A percentile compares a stretch with the other conserved stretches of the same genome.
phyloP scores from a whole-genome alignment of 2,329 filamentous ascomycete genomes.

The Fusarium tuaranense region DNA sequence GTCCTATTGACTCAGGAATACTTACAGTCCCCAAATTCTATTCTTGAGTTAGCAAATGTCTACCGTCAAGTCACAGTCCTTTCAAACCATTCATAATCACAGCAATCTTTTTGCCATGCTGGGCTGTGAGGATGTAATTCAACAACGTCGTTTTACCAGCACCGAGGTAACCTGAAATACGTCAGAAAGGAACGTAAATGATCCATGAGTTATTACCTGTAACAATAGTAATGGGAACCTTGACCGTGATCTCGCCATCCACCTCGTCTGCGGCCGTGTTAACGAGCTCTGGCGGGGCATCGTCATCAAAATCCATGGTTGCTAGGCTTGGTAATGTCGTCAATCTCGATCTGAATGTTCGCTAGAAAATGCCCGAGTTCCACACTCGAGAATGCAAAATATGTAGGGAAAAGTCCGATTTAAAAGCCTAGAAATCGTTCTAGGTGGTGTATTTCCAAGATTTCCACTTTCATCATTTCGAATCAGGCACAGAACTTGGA shows the following conservation, averaged over 20 bases:
- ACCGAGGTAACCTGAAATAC: conserved; percentile 83
- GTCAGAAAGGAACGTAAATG: conserved; percentile 3
- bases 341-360: background rate
- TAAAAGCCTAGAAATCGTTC: background rate
- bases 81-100: conserved; percentile 88
- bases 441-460: background rate
- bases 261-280: conserved; percentile 54
- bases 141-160: conserved; percentile 95
- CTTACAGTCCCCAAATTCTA: conserved; percentile 86
- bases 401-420: background rate
- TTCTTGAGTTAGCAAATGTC: conserved; percentile 23
- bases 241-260: conserved; percentile 66
- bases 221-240: conserved; percentile 87
- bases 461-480: background rate
- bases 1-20: conserved; percentile 7
- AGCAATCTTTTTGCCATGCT: conserved; percentile 97
- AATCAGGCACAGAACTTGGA: conserved; percentile 13
- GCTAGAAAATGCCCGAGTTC: background rate
- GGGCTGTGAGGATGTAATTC: conserved; percentile 94
- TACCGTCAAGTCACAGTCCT: background rate
- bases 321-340: background rate
- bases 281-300: conserved; percentile 74
- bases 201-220: conserved; percentile 65
- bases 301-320: conserved; percentile 73
- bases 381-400: background rate